Evolutionary conservation across 2,329 filamentous ascomycete genomes (phyloP).

Genomic region (Pyrenophora graminea): DNA sequence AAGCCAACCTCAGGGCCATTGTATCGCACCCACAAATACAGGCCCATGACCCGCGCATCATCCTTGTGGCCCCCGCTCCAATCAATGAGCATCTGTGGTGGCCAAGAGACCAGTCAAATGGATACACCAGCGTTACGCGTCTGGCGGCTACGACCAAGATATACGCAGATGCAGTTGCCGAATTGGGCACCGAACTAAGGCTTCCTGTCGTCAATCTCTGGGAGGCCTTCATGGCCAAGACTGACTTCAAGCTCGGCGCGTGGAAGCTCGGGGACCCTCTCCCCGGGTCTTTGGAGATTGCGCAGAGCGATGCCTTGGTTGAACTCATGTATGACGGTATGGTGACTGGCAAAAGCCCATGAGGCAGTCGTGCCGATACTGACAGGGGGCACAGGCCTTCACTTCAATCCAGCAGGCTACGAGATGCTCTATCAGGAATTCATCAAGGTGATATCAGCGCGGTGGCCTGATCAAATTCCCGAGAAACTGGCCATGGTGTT

Average conservation of each 20-base stretch:
- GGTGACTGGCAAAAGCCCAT: constrained; percentile 17
- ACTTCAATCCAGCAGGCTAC: constrained; percentile 63
- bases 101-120: constrained; percentile 51
- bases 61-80: constrained; percentile 82
- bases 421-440: constrained; percentile 59
- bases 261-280: constrained; percentile 52
- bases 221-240: constrained; percentile 72
- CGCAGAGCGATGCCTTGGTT: constrained; percentile 60
- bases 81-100: constrained; percentile 74
- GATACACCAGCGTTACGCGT: constrained; percentile 48
- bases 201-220: constrained; percentile 78
- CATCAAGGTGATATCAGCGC: constrained; percentile 54
- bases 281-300: constrained; percentile 61
- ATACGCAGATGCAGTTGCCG: constrained; percentile 69
- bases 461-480: constrained; percentile 61
- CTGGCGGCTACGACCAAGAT: constrained; percentile 65
- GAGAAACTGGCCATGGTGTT: constrained; percentile 58
- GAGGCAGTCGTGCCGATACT: constrained; percentile 5
- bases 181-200: constrained; percentile 60
- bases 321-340: constrained; percentile 61
- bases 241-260: constrained; percentile 53
- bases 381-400: constrained; percentile 53
- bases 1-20: constrained; percentile 71
- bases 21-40: constrained; percentile 70
- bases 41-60: constrained; percentile 71